Percentiles rank a stretch among this genome's conserved stretches.
Conservation (phyloP, 305 asterid genomes). For the Solanum aculeatissimum region DNA sequence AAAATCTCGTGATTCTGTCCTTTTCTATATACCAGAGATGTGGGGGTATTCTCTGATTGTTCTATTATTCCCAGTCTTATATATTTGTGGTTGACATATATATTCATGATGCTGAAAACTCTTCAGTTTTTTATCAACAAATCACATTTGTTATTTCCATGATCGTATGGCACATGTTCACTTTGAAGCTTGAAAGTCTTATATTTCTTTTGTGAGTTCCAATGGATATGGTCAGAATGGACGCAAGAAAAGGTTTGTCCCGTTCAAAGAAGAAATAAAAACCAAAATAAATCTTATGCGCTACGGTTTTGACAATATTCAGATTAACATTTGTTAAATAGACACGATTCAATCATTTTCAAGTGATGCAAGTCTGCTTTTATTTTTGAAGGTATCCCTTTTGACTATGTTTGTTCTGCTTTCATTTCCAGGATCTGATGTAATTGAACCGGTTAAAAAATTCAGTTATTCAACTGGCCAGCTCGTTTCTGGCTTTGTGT, state of each 20-base stretch:
- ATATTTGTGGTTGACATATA: not conserved
- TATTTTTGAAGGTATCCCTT: not conserved
- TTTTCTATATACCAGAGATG: not conserved
- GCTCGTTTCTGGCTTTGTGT: slow-evolving; percentile 65
- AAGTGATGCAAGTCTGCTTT: not conserved
- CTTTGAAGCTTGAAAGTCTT: not conserved
- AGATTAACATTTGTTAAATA: not conserved
- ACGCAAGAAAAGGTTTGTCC: not conserved
- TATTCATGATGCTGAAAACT: not conserved
- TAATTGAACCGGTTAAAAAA: slow-evolving; percentile 24
- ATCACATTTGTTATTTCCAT: not conserved
- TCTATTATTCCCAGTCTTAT: not conserved
- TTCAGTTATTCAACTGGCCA: slow-evolving; percentile 54
- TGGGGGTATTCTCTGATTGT: not conserved
- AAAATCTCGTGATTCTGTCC: not conserved
- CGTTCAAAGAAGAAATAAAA: not conserved
- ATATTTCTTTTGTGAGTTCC: not conserved
- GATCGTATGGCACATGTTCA: not conserved
- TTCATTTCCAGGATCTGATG: slow-evolving; percentile 39
- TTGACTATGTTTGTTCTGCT: not conserved
- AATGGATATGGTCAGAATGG: not conserved
- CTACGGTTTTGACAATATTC: not conserved
- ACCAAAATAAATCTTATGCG: not conserved
- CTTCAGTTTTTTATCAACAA: not conserved
- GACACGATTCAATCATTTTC: not conserved